Evolutionary conservation across 179 eudicot genomes (phyloP).

Genomic region (Camellia oleifera): DNA sequence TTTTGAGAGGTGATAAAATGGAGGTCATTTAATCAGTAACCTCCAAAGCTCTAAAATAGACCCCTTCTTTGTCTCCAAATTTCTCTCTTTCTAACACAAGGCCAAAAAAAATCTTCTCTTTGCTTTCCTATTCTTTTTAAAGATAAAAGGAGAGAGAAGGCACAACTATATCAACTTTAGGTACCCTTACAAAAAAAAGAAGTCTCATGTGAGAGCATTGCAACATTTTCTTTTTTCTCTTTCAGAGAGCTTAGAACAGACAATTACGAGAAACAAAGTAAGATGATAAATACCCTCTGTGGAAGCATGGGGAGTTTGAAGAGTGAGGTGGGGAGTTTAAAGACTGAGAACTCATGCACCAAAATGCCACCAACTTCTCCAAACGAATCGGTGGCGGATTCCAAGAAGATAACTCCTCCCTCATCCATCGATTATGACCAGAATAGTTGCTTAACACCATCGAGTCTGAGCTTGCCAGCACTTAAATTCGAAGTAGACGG

Average conservation of each 20-base stretch:
- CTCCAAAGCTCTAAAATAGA: neutral
- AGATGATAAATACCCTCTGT: conserved; percentile 16
- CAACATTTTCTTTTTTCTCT: no score
- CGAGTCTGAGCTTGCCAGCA: conserved; percentile 24
- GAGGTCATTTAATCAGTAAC: neutral
- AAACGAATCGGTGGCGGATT: neutral
- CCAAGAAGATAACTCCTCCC: conserved; percentile 13
- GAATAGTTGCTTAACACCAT: conserved; percentile 15
- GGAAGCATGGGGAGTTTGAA: conserved; percentile 17
- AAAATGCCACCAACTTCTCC: conserved; percentile 18
- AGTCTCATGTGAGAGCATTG: neutral
- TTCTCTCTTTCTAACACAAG: neutral
- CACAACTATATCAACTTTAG: neutral
- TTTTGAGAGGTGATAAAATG: neutral
- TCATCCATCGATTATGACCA: conserved; percentile 15
- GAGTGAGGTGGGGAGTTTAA: conserved; percentile 19
- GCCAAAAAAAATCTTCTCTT: no score
- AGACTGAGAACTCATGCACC: conserved; percentile 18
- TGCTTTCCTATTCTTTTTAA: no score
- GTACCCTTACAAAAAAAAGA: neutral
- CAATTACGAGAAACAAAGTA: neutral
- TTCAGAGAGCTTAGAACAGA: neutral
- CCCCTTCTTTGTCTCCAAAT: neutral
- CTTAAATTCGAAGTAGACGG: conserved; percentile 28
- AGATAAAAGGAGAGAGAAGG: neutral